Base-by-base conservation (phyloP, 1,139 yeast genomes). In the Magnusiomyces clavatus region DNA sequence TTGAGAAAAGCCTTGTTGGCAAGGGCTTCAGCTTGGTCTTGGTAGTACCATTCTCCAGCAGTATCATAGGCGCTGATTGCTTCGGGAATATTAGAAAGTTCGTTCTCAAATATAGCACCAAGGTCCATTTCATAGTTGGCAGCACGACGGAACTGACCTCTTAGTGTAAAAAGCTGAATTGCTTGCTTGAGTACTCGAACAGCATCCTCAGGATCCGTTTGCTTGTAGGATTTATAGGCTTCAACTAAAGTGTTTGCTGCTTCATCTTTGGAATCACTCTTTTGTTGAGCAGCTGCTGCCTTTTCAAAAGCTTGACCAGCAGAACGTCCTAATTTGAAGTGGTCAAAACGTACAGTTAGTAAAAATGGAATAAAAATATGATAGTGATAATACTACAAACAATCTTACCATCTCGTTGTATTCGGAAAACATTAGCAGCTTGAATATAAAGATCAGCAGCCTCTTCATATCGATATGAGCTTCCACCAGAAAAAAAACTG, bases 131-230 rank as follows among this genome's bases (percentile, higher is more conserved):
- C 85, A 70, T 86, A 90, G 65, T 88, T 88, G 17, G 98, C 98
- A 20, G 96, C 96, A 66, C 98, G 77, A 66, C 98, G 81, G 70
- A 92, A 94, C 66, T 90, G 96, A 13, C 98, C 98, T 59, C 89
- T 81, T 58, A 82, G 78, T 1, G 96, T 88, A 68, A 90, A 90
- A 61, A 87, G 77, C 58, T 80, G 83, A 56, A 92, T 83, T 0
- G 97, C 96, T 61, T 77, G 78, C 54, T 80, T 77, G 57, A 92
- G 74, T 10, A 89, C 81, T 49, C 82, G 78, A 29, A 86, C 92
- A 2, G 96, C 96, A 54, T 85, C 90, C 51, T 59, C 72, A 1
- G 96, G 92, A 38, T 77, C 78, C 43, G 82, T 83, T 44, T 81
- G 77, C 62, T 85, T 83, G 69, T 79, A 92, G 43, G 94, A 81